Percentiles rank a stretch among this genome's conserved stretches.
Evolutionary conservation across 768 basidiomycete species (phyloP).

Genomic region (Asterophora lycoperdoides): DNA sequence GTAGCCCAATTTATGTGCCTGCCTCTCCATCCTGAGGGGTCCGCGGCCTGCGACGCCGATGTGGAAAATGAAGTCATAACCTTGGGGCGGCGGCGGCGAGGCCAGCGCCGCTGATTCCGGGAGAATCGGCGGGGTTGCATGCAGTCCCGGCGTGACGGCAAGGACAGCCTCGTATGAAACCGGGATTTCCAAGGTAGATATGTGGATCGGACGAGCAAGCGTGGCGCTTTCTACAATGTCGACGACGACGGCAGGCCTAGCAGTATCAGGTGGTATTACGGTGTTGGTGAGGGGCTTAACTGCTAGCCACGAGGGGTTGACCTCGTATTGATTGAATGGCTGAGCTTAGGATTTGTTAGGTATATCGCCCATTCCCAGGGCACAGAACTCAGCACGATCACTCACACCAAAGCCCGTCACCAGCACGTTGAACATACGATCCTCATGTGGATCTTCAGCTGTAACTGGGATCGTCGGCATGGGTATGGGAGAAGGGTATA

Average conservation of each 20-base stretch:
- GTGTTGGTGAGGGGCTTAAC: constrained; percentile 59
- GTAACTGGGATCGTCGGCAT: constrained; percentile 30
- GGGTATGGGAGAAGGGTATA: constrained; percentile 9
- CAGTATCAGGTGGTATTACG: constrained; percentile 38
- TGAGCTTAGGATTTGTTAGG: constrained; percentile 24
- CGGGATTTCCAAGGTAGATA: constrained; percentile 55
- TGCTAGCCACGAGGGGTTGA: constrained; percentile 73
- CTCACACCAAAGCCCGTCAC: constrained; percentile 54
- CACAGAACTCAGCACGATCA: constrained; percentile 12
- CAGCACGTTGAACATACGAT: constrained; percentile 40
- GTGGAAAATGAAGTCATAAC: constrained; percentile 70
- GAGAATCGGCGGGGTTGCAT: constrained; percentile 54
- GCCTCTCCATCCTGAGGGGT: constrained; percentile 56
- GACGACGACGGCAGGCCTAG: constrained; percentile 21
- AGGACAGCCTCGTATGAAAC: constrained; percentile 57
- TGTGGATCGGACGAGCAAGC: constrained; percentile 44
- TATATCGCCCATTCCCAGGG: constrained; percentile 4
- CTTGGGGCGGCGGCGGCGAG: constrained; percentile 39
- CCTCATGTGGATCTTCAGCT: constrained; percentile 20
- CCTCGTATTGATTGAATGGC: constrained; percentile 52
- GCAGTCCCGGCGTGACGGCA: constrained; percentile 50
- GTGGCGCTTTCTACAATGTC: constrained; percentile 12
- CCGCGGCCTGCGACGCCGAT: constrained; percentile 66
- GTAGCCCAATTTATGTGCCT: constrained; percentile 67
- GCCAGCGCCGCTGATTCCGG: constrained; percentile 30